phyloP scores from a whole-genome alignment of 2,329 filamentous ascomycete species.

The Juglanconis oblonga region DNA sequence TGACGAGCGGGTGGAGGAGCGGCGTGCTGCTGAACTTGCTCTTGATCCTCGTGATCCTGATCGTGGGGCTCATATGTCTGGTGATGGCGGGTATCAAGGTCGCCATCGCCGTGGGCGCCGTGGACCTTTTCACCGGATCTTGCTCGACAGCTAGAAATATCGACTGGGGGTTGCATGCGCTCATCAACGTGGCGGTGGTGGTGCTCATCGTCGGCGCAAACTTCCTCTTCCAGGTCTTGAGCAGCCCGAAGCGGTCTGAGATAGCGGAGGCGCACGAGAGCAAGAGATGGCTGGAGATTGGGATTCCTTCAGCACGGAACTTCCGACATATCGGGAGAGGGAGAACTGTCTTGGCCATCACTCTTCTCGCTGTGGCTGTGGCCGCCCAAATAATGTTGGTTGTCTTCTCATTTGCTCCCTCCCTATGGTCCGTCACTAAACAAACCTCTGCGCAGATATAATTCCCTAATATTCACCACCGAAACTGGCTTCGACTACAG shows the following conservation, averaged over 20 bases:
- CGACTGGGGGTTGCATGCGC: constrained; percentile 40
- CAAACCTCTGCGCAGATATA: constrained; percentile 39
- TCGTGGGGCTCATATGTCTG: constrained; percentile 28
- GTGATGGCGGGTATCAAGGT: constrained; percentile 34
- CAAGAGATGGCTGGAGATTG: constrained; percentile 51
- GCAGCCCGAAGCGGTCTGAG: constrained; percentile 50
- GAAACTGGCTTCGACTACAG: constrained; percentile 32
- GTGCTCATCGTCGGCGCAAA: constrained; percentile 47
- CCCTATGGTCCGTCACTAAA: neutral
- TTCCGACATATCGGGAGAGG: constrained; percentile 39
- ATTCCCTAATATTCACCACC: constrained; percentile 46
- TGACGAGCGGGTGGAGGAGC: constrained; percentile 44
- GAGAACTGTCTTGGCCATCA: constrained; percentile 35
- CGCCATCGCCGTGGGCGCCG: constrained; percentile 31
- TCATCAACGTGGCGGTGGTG: constrained; percentile 42
- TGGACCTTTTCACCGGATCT: constrained; percentile 36
- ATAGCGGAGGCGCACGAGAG: constrained; percentile 43
- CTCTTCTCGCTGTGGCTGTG: constrained; percentile 41
- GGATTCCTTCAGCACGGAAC: constrained; percentile 51
- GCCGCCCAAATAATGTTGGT: constrained; percentile 49
- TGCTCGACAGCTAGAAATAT: constrained; percentile 36
- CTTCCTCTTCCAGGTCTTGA: constrained; percentile 53
- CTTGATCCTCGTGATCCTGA: constrained; percentile 29
- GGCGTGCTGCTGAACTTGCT: constrained; percentile 44
- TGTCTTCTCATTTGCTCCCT: neutral